Evolutionary conservation across 441 rosid genomes (phyloP).

Genomic region (Erodium trifolium): DNA sequence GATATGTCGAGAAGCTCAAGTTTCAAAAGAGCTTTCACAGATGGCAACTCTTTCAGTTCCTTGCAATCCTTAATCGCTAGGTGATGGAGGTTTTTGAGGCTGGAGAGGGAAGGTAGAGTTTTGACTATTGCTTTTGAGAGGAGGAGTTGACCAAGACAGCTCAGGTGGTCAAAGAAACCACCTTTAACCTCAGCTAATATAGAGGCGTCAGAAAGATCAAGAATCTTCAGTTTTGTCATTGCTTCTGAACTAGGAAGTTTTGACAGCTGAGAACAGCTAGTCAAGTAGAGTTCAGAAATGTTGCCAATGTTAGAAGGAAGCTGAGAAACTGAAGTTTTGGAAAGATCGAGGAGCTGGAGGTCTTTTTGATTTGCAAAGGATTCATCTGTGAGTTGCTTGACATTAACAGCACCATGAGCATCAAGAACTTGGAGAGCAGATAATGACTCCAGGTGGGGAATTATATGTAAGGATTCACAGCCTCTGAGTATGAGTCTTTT

Average conservation of each 20-base stretch:
- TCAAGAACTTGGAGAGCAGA: slow-evolving; percentile 39
- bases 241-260: slow-evolving; percentile 18
- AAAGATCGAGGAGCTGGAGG: slow-evolving; percentile 37
- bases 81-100: slow-evolving; percentile 27
- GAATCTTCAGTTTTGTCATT: slow-evolving; percentile 17
- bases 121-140: slow-evolving; percentile 30
- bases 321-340: slow-evolving; percentile 25
- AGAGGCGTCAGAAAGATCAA: slow-evolving; percentile 29
- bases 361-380: slow-evolving; percentile 22
- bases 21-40: slow-evolving; percentile 17
- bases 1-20: slow-evolving; percentile 26
- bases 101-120: slow-evolving; percentile 23
- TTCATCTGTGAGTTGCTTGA: slow-evolving; percentile 29
- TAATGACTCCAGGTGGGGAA: slow-evolving; percentile 32
- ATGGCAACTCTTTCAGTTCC: slow-evolving; percentile 17
- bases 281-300: slow-evolving; percentile 32
- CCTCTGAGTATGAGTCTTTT: slow-evolving; percentile 26
- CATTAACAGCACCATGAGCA: slow-evolving; percentile 33
- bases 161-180: slow-evolving; percentile 22
- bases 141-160: slow-evolving; percentile 31
- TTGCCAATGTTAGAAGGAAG: slow-evolving; percentile 23
- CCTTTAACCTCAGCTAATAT: slow-evolving; percentile 19
- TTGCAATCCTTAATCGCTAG: slow-evolving; percentile 28
- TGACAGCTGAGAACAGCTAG: slow-evolving; percentile 22
- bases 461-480: slow-evolving; percentile 25